Conservation (phyloP, 1,284 basidiomycete genomes). For the Puccinia horiana region DNA sequence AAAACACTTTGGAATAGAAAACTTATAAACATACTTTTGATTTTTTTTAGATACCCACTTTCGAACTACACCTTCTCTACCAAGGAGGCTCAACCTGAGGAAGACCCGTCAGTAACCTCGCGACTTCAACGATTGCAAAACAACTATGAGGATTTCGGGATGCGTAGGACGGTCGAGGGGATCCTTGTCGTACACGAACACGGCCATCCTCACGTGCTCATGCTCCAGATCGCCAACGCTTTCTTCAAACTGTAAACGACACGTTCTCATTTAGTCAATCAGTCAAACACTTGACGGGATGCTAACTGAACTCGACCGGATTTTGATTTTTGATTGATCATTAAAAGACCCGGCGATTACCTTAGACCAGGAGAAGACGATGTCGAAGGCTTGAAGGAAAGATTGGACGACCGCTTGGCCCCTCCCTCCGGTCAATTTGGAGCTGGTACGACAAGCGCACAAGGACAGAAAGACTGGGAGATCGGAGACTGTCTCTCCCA, state of each 20-base stretch:
- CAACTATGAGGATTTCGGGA: slow-evolving; percentile 92
- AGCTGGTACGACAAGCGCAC: slow-evolving; percentile 50
- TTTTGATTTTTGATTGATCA: slow-evolving; percentile 31
- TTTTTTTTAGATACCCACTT: slow-evolving; percentile 65
- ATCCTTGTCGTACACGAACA: slow-evolving; percentile 88
- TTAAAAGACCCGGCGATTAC: slow-evolving; percentile 86
- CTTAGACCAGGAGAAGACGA: slow-evolving; percentile 94
- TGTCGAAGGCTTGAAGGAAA: slow-evolving; percentile 78
- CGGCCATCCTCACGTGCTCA: slow-evolving; percentile 90
- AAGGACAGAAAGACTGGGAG: slow-evolving; percentile 72
- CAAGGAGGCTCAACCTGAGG: slow-evolving; percentile 91
- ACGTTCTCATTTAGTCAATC: neutral
- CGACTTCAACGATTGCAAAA: slow-evolving; percentile 66
- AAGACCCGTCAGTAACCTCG: slow-evolving; percentile 84
- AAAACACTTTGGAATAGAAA: neutral
- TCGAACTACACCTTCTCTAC: slow-evolving; percentile 88
- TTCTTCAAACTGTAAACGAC: slow-evolving; percentile 79
- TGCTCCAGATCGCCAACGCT: slow-evolving; percentile 96
- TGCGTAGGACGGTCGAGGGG: slow-evolving; percentile 92
- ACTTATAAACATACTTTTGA: neutral
- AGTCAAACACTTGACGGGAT: neutral
- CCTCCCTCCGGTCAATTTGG: slow-evolving; percentile 62
- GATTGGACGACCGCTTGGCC: slow-evolving; percentile 83
- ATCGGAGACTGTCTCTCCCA: slow-evolving; percentile 90
- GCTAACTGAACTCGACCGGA: slow-evolving; percentile 21